Evolutionary conservation across 345 rosid genomes (phyloP), one percentile per base, ranked within the genome.

Genomic region (Corchorus capsularis): DNA sequence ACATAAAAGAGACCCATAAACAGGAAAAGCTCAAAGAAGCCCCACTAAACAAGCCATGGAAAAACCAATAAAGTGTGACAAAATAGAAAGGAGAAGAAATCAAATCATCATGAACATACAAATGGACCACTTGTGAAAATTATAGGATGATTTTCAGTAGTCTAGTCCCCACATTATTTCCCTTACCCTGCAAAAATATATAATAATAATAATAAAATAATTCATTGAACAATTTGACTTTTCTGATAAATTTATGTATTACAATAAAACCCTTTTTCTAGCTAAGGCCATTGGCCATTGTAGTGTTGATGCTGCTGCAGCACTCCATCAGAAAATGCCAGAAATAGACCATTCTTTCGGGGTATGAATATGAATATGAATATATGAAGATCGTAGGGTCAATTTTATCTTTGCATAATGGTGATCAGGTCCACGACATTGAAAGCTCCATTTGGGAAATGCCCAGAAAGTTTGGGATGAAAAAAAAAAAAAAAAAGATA

Each of bases 241-340:
- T 57, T 57, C 22, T 13, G 50, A 17, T 39, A n/a, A 17, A 35
- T n/a, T 10, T 50, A 15, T 39, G 4, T 49, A 32, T 32, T 32
- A 50, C 72, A 50, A 50, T 16, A 32, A 69, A 50, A 69, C 4
- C 27, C 46, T 52, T 16, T 39, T 39, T 50, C 27, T 27, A 27
- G 27, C 46, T 10, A 7, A 7, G 43, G 20, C 20, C 41, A 14
- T 14, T 20, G 14, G 45, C 37, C 37, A 50, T 14, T 50, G 59
- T 8, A 1, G 2, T 2, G 63, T 71, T 17, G 62, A 9, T 52
- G 46, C 35, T 5, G 54, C 20, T 27, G 27, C 27, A 27, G 27
- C 27, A 27, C 27, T 27, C 75, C 37, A 69, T 49, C 60, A 72
- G 20, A 41, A 72, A 72, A 57, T 41, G 65, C 54, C 65, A 72